Base-by-base conservation (phyloP, 1,284 basidiomycete species). In the Sphagnurus paluster region DNA sequence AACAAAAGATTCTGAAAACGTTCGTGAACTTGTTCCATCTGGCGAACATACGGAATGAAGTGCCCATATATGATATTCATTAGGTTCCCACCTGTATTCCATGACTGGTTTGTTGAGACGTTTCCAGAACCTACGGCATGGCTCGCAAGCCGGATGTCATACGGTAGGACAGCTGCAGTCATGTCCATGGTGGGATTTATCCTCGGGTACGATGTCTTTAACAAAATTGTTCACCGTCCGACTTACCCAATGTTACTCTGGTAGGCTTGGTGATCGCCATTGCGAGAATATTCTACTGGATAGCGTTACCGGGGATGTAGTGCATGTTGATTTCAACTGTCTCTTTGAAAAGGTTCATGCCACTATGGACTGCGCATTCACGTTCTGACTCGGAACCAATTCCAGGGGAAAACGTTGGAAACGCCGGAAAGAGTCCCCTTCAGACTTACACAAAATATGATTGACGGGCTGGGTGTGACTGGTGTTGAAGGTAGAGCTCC, bases 181-280 rank as follows among this genome's bases (percentile, higher is more conserved):
- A 99, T 98, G 90, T 97, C 92, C 3, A 99, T 99, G 89, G 93
- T 99, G 20, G 97, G 97, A 16, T 97, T 92, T 57, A 96, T 99
- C 26, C 74, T 99, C 7, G 97, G 96, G 91, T 95, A 53, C 51
- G 82, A 65, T 9, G 21, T 24, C 7, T 28, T 14, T 43, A 48
- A 23, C 40, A 42, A 36, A n/a, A 19, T 16, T 34, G n/a, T 5
- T 37, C 21, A 19, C 19, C 19, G 29, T 14, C 42, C 25, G 39
- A 30, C 30, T 42, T 53, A 24, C 47, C 4, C 16, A 44, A 13
- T n/a, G 26, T 44, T 48, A 28, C 48, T 20, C 17, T 24, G 10
- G 2, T 53, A 96, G 94, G 9, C 75, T 99, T n/a, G 97, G 97
- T 10, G 97, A 99, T 66, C 81, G 97, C 36, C 97, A 99, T 64